Conservation (phyloP, 257 asterid species). For the Agastache rugosa region DNA sequence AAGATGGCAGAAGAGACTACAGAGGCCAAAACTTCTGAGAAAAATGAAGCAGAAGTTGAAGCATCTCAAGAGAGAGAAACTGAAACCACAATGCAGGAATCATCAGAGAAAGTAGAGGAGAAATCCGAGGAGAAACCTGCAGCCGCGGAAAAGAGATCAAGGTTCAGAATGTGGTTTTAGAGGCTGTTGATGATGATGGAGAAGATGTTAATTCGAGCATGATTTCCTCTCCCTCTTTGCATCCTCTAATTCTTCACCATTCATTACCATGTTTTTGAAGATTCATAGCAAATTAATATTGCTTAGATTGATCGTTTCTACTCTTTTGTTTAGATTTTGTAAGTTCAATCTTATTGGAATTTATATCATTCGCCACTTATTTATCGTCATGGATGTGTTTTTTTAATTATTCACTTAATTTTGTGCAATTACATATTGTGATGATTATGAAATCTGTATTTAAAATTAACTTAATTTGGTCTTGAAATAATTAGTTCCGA, state of each 20-base stretch:
- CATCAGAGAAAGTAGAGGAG: conserved; percentile 23
- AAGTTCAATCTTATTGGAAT: background rate
- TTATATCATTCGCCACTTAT: background rate
- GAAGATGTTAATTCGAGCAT: background rate
- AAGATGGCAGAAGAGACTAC: background rate
- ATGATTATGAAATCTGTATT: too few species aligned
- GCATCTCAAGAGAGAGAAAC: conserved; percentile 2
- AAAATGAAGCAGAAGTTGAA: background rate
- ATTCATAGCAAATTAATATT: background rate
- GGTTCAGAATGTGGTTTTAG: conserved; percentile 41
- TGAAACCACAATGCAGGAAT: conserved; percentile 5
- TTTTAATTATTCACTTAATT: too few species aligned
- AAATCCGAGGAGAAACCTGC: conserved; percentile 19
- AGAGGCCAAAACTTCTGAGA: conserved; percentile 2
- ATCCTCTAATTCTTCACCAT: background rate
- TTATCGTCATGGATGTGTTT: too few species aligned
- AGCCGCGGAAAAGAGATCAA: conserved; percentile 25
- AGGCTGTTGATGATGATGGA: background rate
- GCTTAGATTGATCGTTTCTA: background rate
- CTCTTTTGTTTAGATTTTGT: background rate
- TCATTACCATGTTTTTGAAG: background rate
- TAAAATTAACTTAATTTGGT: too few species aligned
- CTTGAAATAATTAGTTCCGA: too few species aligned
- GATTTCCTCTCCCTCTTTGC: background rate
- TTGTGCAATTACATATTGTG: too few species aligned